phyloP scores from a whole-genome alignment of 2,329 filamentous ascomycete genomes.

The Fusarium albidum region DNA sequence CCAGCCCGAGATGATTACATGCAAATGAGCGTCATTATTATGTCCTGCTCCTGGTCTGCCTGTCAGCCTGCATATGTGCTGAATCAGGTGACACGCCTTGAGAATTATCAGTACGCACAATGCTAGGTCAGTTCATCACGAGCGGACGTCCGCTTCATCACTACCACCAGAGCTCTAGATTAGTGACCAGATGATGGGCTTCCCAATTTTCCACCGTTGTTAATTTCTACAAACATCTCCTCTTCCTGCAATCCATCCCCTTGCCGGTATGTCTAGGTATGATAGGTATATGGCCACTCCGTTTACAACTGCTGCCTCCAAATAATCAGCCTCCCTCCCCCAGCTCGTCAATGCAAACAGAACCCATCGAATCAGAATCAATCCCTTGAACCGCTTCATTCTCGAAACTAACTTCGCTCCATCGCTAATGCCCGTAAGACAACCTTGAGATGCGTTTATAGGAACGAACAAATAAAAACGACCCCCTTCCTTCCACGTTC shows the following conservation, averaged over 20 bases:
- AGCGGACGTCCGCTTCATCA: too few relatives aligned
- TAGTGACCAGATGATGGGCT: too few relatives aligned
- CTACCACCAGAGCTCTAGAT: too few relatives aligned
- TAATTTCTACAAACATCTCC: conserved; percentile 16
- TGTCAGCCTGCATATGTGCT: too few relatives aligned
- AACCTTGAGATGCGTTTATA: conserved; percentile 41
- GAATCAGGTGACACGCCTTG: too few relatives aligned
- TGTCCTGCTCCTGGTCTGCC: too few relatives aligned
- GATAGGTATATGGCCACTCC: conserved; percentile 13
- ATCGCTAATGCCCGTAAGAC: conserved; percentile 38
- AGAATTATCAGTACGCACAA: too few relatives aligned
- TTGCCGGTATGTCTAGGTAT: conserved; percentile 10
- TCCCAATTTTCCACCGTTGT: not conserved
- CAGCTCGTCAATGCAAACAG: conserved; percentile 24
- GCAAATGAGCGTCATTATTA: too few relatives aligned
- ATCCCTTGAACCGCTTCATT: conserved; percentile 20
- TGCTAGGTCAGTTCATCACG: too few relatives aligned
- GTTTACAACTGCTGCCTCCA: conserved; percentile 6
- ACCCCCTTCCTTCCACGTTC: conserved; percentile 17
- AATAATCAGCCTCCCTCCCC: not conserved
- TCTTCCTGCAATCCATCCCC: conserved; percentile 4
- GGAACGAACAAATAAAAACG: conserved; percentile 36
- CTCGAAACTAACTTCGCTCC: conserved; percentile 29
- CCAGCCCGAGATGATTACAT: too few relatives aligned
- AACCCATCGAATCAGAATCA: conserved; percentile 22